phyloP scores from a whole-genome alignment of 2,329 filamentous ascomycete species.

The Nectriaceae sp. region DNA sequence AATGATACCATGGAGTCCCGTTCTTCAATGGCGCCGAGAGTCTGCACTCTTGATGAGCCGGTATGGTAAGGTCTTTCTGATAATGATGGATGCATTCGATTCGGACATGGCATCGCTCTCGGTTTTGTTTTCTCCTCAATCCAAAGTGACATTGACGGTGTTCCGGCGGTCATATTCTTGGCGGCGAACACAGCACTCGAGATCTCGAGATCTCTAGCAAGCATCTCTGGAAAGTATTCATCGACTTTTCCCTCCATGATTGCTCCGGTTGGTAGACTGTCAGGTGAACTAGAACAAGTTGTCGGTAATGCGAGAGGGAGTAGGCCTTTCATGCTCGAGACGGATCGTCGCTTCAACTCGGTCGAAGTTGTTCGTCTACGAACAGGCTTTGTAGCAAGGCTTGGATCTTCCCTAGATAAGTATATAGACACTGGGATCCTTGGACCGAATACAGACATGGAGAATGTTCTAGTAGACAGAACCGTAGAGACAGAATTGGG shows the following conservation, averaged over 20 bases:
- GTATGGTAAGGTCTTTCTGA: slow-evolving; percentile 28
- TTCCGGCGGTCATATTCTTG: slow-evolving; percentile 54
- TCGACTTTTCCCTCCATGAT: slow-evolving; percentile 32
- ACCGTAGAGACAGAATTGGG: slow-evolving; percentile 14
- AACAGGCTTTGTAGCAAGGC: slow-evolving; percentile 5
- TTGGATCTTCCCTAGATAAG: slow-evolving; percentile 26
- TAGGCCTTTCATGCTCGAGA: slow-evolving; percentile 42
- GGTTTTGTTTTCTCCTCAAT: slow-evolving; percentile 26
- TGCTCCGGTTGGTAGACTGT: slow-evolving; percentile 23
- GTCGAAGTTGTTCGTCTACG: slow-evolving; percentile 19
- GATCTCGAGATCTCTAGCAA: slow-evolving; percentile 55
- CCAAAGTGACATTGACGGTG: slow-evolving; percentile 42
- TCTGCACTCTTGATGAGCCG: slow-evolving; percentile 31
- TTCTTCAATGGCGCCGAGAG: slow-evolving; percentile 39
- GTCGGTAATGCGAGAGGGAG: slow-evolving; percentile 39
- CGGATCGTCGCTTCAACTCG: slow-evolving; percentile 34
- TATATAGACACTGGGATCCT: slow-evolving; percentile 26
- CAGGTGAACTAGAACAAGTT: slow-evolving; percentile 26
- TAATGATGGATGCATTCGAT: slow-evolving; percentile 21
- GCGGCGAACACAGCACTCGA: slow-evolving; percentile 50
- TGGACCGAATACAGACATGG: slow-evolving; percentile 18
- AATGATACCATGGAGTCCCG: slow-evolving; percentile 38
- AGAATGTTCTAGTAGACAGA: slow-evolving; percentile 11
- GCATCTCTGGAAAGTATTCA: slow-evolving; percentile 56
- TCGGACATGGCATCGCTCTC: slow-evolving; percentile 15